Evolutionary conservation across 2,329 filamentous ascomycete species (phyloP), one percentile per base, ranked within the genome.

Genomic region (Aspergillus thermomutatus): DNA sequence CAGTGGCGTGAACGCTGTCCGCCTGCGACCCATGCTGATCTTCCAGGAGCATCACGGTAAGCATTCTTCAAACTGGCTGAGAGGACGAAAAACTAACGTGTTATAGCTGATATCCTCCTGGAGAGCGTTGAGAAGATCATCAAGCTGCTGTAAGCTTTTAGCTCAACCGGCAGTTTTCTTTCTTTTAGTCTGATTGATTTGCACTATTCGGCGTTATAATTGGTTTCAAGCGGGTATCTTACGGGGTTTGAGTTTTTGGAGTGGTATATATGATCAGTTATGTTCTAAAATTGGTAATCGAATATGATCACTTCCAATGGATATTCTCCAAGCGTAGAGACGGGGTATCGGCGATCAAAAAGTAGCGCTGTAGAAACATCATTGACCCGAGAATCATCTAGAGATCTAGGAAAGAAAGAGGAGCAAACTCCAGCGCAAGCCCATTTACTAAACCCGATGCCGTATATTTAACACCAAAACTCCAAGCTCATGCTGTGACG

Each of bases 11-110:
- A 80, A 69, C 53, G 91, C 92, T 27, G 89, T 97, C 11, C 80
- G 92, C 51, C 78, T 97, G 71, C 80, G 92, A 67, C 92, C 92
- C 46, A 96, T 96, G 92, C 78, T 97, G 66, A 87, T 92, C 69
- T 94, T 97, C 81, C 89, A 96, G 84, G 85, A 91, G 82, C 85
- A 89, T 72, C 93, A 97, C 76, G 92, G 78, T 79, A 67, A 69
- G 77, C 9, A 41, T 34, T 31, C 14, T 11, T n/a, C 21, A 46
- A 21, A 14, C 45, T 8, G 19, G 8, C 21, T 37, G 17, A 17
- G 2, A 51, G 17, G 45, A 34, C 19, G 37, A 41, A n/a, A 46
- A 56, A 40, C 62, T 69, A 64, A 67, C 57, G 49, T 59, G n/a
- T 53, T 58, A 17, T 59, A 77, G 75, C 89, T 23, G 90, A 96